Conservation (phyloP, 371 early-diverging fungal genomes). For the Coemansia sp. region DNA sequence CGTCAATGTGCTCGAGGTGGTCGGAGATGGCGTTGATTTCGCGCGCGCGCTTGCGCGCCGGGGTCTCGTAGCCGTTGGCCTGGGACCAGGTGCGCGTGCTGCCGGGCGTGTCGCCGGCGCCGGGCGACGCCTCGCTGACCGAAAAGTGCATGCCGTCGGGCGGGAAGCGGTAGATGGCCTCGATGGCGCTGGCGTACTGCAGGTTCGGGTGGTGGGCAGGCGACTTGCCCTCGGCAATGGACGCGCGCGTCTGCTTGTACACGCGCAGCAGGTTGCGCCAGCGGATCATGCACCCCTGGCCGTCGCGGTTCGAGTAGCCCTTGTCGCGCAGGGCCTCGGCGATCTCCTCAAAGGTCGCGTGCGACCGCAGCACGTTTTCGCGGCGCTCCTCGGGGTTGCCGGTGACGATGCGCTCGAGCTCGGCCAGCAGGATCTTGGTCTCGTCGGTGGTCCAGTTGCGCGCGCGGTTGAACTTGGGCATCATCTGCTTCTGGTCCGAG, state of each 20-base stretch:
- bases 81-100: constrained; percentile 42
- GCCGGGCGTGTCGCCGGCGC: constrained; percentile 17
- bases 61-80: constrained; percentile 49
- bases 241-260: constrained; percentile 47
- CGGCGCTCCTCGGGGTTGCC: constrained; percentile 49
- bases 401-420: constrained; percentile 49
- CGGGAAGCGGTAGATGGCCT: constrained; percentile 50
- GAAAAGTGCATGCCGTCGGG: constrained; percentile 36
- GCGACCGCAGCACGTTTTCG: constrained; percentile 46
- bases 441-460: constrained; percentile 52
- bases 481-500: constrained; percentile 47
- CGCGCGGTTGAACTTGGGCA: constrained; percentile 52
- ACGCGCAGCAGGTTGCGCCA: constrained; percentile 53
- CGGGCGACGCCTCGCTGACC: constrained; percentile 37
- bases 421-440: constrained; percentile 45
- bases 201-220: constrained; percentile 30
- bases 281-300: constrained; percentile 53
- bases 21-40: constrained; percentile 35
- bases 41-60: constrained; percentile 47
- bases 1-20: constrained; percentile 38
- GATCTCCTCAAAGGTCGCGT: constrained; percentile 48
- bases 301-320: constrained; percentile 48
- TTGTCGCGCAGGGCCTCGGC: constrained; percentile 42
- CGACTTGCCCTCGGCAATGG: constrained; percentile 42
- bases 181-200: constrained; percentile 50